Conservation (phyloP, 2,329 filamentous ascomycete genomes). For the Lachnellula cervina region DNA sequence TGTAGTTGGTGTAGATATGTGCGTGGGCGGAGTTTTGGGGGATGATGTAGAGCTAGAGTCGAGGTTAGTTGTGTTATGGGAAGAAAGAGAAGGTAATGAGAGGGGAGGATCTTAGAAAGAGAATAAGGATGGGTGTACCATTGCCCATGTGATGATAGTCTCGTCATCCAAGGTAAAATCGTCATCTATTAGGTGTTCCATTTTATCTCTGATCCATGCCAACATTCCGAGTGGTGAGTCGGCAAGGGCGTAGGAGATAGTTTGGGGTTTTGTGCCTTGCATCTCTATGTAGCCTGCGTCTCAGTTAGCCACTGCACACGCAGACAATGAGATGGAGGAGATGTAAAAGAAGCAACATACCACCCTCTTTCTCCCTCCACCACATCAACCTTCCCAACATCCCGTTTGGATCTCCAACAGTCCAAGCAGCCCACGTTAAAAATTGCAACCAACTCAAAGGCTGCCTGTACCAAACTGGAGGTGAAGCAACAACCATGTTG, state of each 20-base stretch:
- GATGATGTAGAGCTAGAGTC: constrained; percentile 15
- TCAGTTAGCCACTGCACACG: background rate
- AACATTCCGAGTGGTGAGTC: constrained; percentile 21
- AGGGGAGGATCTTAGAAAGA: background rate
- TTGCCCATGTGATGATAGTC: constrained; percentile 65
- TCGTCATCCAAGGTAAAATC: constrained; percentile 68
- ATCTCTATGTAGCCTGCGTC: constrained; percentile 18
- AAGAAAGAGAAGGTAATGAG: no score
- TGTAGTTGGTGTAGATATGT: constrained; percentile 19
- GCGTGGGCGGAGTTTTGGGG: constrained; percentile 17
- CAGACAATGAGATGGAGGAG: background rate
- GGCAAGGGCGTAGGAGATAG: constrained; percentile 16
- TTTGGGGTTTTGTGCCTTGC: constrained; percentile 22
- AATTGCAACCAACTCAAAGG: constrained; percentile 18
- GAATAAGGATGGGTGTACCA: constrained; percentile 10
- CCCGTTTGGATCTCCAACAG: constrained; percentile 13
- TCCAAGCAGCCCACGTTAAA: constrained; percentile 18
- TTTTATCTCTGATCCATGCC: constrained; percentile 23
- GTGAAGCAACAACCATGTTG: constrained; percentile 22
- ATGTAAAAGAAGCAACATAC: background rate
- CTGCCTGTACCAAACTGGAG: constrained; percentile 14
- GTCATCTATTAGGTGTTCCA: constrained; percentile 33
- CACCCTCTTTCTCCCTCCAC: constrained; percentile 17
- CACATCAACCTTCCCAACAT: constrained; percentile 12
- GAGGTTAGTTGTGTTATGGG: background rate